phyloP scores from a whole-genome alignment of 257 asterid species.

The Nicotiana paniculata region DNA sequence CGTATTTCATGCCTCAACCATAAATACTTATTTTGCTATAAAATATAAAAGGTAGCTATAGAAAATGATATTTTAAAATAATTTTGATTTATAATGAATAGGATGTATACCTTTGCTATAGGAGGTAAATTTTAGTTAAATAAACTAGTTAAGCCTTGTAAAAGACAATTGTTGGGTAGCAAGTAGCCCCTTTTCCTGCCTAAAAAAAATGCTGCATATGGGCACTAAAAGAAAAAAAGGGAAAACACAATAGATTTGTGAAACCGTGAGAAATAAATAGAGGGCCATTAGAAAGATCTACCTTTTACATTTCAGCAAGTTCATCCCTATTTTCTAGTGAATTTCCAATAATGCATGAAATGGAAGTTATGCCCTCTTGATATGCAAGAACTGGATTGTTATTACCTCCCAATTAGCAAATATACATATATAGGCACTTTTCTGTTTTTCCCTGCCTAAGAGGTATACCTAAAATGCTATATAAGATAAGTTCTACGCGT shows the following conservation, averaged over 20 bases:
- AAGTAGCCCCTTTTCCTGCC: neutral
- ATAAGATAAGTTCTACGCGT: neutral
- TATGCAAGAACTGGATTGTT: neutral
- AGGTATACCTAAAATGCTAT: neutral
- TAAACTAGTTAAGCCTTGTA: neutral
- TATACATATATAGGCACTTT: neutral
- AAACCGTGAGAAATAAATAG: neutral
- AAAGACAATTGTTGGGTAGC: neutral
- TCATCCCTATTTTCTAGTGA: neutral
- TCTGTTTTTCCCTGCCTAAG: neutral
- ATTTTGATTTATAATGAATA: too few species aligned
- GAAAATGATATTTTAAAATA: too few species aligned
- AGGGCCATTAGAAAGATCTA: neutral
- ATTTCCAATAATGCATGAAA: neutral
- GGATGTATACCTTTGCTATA: too few species aligned
- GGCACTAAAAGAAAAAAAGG: neutral
- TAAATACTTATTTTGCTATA: too few species aligned
- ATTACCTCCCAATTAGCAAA: neutral
- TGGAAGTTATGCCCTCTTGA: neutral
- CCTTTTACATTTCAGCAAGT: neutral
- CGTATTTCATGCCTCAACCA: too few species aligned
- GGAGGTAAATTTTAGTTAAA: neutral
- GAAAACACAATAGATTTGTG: neutral
- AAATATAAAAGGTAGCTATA: too few species aligned
- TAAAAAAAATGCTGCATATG: neutral